phyloP scores from a whole-genome alignment of 768 basidiomycete species.

The Leccinum obscurum region DNA sequence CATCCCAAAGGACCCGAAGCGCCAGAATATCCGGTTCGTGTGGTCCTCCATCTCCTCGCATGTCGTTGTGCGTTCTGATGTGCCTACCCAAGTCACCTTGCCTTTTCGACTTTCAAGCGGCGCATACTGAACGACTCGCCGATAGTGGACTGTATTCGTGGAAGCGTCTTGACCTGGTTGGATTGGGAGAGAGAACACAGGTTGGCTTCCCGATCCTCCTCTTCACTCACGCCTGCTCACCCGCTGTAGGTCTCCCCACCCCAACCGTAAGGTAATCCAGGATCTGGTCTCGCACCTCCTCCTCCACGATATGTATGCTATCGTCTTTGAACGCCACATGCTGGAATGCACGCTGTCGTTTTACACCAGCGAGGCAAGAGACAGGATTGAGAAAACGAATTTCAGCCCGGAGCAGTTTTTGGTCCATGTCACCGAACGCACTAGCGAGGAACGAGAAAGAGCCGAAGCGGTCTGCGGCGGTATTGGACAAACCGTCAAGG shows the following conservation, averaged over 20 bases:
- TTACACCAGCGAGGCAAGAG: slow-evolving; percentile 53
- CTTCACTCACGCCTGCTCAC: not conserved
- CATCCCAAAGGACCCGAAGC: slow-evolving; percentile 41
- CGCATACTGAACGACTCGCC: slow-evolving; percentile 49
- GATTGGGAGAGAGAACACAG: slow-evolving; percentile 51
- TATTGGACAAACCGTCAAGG: slow-evolving; percentile 48
- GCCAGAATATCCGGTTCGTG: slow-evolving; percentile 49
- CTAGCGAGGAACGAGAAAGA: slow-evolving; percentile 59
- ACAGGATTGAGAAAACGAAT: slow-evolving; percentile 33
- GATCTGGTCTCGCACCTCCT: slow-evolving; percentile 58
- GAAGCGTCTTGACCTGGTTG: slow-evolving; percentile 52
- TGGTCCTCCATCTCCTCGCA: not conserved
- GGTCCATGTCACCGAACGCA: slow-evolving; percentile 42
- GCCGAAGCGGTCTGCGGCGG: slow-evolving; percentile 46
- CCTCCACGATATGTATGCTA: slow-evolving; percentile 54
- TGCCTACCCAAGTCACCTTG: slow-evolving; percentile 46
- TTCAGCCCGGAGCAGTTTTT: slow-evolving; percentile 54
- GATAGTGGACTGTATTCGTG: slow-evolving; percentile 45
- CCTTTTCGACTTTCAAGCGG: slow-evolving; percentile 52
- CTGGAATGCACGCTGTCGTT: slow-evolving; percentile 50
- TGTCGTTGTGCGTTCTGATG: not conserved
- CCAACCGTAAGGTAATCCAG: slow-evolving; percentile 42
- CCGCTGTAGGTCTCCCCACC: slow-evolving; percentile 37
- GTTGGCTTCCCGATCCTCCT: slow-evolving; percentile 21
- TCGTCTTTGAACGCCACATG: slow-evolving; percentile 57